These are phyloP conservation scores for Euphorbia corollata DNA, from an alignment of 441 rosid genomes.

Conservation along the genomic window DNA sequence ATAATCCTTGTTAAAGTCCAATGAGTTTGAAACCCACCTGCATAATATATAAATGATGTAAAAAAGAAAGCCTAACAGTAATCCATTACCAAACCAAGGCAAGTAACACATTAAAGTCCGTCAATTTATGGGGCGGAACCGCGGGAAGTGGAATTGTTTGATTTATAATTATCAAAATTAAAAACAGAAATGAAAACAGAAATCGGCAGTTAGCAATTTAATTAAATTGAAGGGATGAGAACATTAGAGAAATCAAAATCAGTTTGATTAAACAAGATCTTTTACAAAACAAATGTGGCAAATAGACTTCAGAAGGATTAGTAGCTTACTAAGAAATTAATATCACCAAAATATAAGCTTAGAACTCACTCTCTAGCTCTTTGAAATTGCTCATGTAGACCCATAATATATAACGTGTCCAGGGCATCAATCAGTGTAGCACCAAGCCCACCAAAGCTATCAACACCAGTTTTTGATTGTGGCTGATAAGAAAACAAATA, in stretches of 20 bases:
- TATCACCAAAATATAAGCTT: slow-evolving; percentile 8
- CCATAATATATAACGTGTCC: slow-evolving; percentile 94
- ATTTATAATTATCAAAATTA: background rate
- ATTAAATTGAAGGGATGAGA: background rate
- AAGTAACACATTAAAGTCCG: background rate
- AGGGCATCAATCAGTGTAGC: slow-evolving; percentile 88
- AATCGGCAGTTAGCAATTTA: background rate
- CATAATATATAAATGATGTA: slow-evolving; percentile 20
- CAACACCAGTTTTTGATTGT: slow-evolving; percentile 73
- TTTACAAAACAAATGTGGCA: background rate
- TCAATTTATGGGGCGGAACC: background rate
- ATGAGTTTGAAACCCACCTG: slow-evolving; percentile 91
- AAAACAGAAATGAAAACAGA: background rate
- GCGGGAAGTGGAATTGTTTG: background rate
- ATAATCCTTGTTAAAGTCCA: slow-evolving; percentile 87
- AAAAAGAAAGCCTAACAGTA: background rate
- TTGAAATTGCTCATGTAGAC: slow-evolving; percentile 79
- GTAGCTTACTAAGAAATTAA: background rate
- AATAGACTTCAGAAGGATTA: slow-evolving; percentile 1
- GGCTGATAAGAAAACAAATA: slow-evolving; percentile 44
- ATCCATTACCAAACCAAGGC: background rate
- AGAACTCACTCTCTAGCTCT: slow-evolving; percentile 82
- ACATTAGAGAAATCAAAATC: slow-evolving; percentile 2
- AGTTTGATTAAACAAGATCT: background rate
- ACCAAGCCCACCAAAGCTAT: slow-evolving; percentile 97